phyloP scores from a whole-genome alignment of 768 basidiomycete species.

The Baorangia bicolor region DNA sequence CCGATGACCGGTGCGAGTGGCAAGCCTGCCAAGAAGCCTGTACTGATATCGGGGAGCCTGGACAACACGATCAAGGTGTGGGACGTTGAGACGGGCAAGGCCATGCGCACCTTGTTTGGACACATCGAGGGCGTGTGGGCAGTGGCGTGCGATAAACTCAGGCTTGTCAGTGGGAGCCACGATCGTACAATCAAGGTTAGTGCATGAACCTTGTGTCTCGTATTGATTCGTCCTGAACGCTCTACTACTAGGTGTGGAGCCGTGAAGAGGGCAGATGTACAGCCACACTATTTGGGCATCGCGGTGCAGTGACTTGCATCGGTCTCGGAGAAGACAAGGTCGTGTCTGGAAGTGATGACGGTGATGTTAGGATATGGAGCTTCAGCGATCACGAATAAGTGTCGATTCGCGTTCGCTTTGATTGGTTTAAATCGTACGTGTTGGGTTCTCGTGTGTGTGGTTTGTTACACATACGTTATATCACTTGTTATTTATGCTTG shows the following conservation, averaged over 20 bases:
- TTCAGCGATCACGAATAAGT: slow-evolving; percentile 41
- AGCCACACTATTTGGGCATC: slow-evolving; percentile 89
- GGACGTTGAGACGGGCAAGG: slow-evolving; percentile 87
- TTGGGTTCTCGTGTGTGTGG: not conserved
- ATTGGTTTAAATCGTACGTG: not conserved
- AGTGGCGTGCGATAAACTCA: slow-evolving; percentile 87
- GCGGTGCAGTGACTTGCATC: slow-evolving; percentile 90
- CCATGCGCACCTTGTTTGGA: slow-evolving; percentile 84
- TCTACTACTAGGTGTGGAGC: slow-evolving; percentile 75
- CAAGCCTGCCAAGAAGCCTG: slow-evolving; percentile 47
- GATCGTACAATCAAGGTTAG: slow-evolving; percentile 95
- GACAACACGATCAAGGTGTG: slow-evolving; percentile 97
- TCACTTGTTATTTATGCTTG: not conserved
- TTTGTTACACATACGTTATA: slow-evolving; percentile 3
- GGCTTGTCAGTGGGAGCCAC: slow-evolving; percentile 91
- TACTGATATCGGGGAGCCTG: slow-evolving; percentile 85
- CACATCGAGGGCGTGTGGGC: slow-evolving; percentile 99
- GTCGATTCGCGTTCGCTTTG: not conserved
- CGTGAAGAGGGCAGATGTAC: slow-evolving; percentile 85
- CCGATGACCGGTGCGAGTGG: slow-evolving; percentile 14
- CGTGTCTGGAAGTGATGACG: slow-evolving; percentile 94
- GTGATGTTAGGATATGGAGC: slow-evolving; percentile 83
- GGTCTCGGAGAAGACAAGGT: slow-evolving; percentile 93
- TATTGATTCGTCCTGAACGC: not conserved
- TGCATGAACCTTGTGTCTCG: slow-evolving; percentile 2